Evolutionary conservation across 805 yeast species (phyloP), one percentile per base, ranked within the genome.

Genomic region (Saturnispora halmiae): DNA sequence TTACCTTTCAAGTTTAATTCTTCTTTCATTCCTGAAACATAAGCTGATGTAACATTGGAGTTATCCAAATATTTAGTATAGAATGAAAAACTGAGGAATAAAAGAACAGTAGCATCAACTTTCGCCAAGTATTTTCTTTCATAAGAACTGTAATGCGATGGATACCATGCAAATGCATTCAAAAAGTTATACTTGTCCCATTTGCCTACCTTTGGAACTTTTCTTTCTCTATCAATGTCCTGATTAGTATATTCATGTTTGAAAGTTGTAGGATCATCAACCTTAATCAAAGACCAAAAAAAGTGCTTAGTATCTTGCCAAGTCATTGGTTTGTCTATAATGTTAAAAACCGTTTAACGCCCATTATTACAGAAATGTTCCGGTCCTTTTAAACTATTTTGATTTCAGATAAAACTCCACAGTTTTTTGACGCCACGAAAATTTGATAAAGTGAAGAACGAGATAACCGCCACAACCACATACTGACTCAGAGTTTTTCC

Each of bases 1-100:
- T 55, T 55, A 6, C 48, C 49, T 3, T 46, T 34, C 13, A 55
- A 39, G 2, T 46, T 42, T 21, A 54, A 34, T 5, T 31, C 82
- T 42, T 74, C 75, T 48, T 73, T 67, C 82, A 79, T 73, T 8
- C 84, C 84, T 9, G 76, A 67, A n/a, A 77, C 79, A 52, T 77
- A 78, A 2, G 84, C 82, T 50, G 73, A 70, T 25, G 70, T 59
- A 31, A 75, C 56, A 41, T 75, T 76, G 11, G 72, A 63, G 49
- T 78, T 64, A 55, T 77, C 83, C 25, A 79, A 64, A 53, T 75
- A 77, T 48, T 77, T 77, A 43, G 69, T 66, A 65, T 69, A 67
- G 46, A 67, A 68, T 2, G 64, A 50, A 27, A 67, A 54, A 46
- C 69, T 63, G 4, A 51, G 31, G 29, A 51, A 51, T 8, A 49